Percentiles rank a stretch among this genome's conserved stretches.
Conservation (phyloP, 2,329 filamentous ascomycete species). For the Sporothrix curviconia region DNA sequence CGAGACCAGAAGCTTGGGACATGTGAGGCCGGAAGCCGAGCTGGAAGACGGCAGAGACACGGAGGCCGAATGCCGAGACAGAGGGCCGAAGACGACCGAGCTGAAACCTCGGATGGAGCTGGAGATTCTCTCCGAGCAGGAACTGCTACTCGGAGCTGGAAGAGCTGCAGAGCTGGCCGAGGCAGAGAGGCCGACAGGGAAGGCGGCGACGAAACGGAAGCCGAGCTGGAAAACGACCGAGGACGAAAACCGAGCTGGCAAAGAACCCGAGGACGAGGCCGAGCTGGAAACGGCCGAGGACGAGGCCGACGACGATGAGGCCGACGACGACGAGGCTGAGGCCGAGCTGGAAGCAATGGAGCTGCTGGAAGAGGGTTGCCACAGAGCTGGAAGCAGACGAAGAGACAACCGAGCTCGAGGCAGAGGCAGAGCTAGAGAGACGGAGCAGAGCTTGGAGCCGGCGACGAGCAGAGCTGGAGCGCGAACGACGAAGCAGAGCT, state of each 20-base stretch:
- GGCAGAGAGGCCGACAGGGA: background rate
- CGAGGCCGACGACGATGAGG: background rate
- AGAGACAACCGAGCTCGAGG: slow-evolving; percentile 1
- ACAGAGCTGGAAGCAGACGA: slow-evolving; percentile 14
- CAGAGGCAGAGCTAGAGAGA: slow-evolving; percentile 1
- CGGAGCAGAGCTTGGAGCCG: background rate
- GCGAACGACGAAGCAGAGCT: slow-evolving; percentile 3
- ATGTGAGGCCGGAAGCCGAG: background rate
- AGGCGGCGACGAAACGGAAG: background rate
- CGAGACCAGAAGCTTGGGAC: background rate
- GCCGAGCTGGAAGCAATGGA: background rate
- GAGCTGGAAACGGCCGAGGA: background rate
- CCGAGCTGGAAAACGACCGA: background rate
- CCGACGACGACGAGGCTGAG: background rate
- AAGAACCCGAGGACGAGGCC: background rate
- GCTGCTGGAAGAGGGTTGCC: background rate
- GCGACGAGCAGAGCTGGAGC: background rate
- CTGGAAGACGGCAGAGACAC: background rate
- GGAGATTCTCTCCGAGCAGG: background rate
- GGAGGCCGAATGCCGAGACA: background rate
- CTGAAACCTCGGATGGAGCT: background rate
- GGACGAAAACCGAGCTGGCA: too few relatives aligned
- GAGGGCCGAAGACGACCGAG: background rate
- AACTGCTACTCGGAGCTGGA: background rate
- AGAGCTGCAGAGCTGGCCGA: background rate